A percentile compares a stretch with the other conserved stretches of the same genome.
Evolutionary conservation across 345 rosid species (phyloP).

Genomic region (Acer yangbiense): DNA sequence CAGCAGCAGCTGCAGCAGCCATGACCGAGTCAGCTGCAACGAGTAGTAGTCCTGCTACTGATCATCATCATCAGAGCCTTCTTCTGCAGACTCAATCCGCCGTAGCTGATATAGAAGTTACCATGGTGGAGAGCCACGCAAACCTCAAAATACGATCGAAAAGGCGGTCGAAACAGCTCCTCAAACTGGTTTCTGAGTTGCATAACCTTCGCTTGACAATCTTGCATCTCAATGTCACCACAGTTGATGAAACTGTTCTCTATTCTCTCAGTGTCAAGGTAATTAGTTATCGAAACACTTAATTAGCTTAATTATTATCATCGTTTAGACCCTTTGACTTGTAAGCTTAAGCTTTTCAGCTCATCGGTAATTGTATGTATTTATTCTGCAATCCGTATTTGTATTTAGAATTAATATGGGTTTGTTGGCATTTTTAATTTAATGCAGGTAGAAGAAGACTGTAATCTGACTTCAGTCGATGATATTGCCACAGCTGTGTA

Average conservation of each 20-base stretch:
- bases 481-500: conserved; percentile 74
- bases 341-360: not conserved
- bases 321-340: not conserved
- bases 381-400: too few relatives aligned
- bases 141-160: conserved; percentile 74
- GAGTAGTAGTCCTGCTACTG: not conserved
- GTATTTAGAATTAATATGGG: too few relatives aligned
- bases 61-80: not conserved
- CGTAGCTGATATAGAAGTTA: conserved; percentile 78
- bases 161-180: conserved; percentile 67
- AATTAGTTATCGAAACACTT: conserved; percentile 20
- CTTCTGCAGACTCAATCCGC: conserved; percentile 19
- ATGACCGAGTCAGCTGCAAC: conserved; percentile 4
- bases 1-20: conserved; percentile 17
- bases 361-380: too few relatives aligned
- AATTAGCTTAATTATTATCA: not conserved
- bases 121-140: conserved; percentile 83
- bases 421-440: not conserved
- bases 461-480: conserved; percentile 72
- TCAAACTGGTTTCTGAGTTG: conserved; percentile 67
- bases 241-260: conserved; percentile 61
- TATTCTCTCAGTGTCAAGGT: conserved; percentile 84
- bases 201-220: conserved; percentile 62
- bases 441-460: conserved; percentile 87
- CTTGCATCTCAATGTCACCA: conserved; percentile 82